These are phyloP conservation scores for Begonia loranthoides DNA, from an alignment of 306 rosid species.

Conservation along the genomic window DNA sequence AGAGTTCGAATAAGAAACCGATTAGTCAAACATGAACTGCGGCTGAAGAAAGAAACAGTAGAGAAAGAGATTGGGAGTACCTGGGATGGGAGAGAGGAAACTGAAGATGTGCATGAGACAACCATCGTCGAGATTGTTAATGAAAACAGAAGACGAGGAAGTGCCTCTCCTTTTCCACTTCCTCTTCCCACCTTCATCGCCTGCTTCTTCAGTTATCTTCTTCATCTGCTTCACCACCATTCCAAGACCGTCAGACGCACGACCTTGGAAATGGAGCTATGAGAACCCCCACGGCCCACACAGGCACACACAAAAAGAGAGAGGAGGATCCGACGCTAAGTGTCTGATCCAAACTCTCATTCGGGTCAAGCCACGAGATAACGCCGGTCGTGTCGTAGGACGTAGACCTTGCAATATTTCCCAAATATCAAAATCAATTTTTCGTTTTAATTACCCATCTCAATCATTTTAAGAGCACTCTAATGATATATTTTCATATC, in stretches of 20 bases:
- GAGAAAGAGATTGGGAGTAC: constrained; percentile 15
- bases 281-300: neutral
- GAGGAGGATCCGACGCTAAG: too few species aligned
- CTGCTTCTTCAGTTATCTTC: constrained; percentile 4
- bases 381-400: too few species aligned
- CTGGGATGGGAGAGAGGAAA: constrained; percentile 89
- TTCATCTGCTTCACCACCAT: neutral
- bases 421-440: too few species aligned
- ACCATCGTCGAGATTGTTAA: constrained; percentile 73
- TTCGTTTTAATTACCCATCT: too few species aligned
- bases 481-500: too few species aligned
- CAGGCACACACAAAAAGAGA: too few species aligned
- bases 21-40: too few species aligned
- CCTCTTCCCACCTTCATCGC: constrained; percentile 7
- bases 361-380: too few species aligned
- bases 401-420: too few species aligned
- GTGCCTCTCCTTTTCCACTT: constrained; percentile 17
- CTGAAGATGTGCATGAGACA: constrained; percentile 89
- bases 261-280: neutral
- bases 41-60: neutral
- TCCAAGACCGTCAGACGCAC: neutral
- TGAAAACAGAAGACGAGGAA: constrained; percentile 24
- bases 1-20: too few species aligned
- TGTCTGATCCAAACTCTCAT: too few species aligned
- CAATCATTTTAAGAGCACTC: too few species aligned